These are phyloP conservation scores for Nannochloropsis gaditana DNA, from an alignment of 108 stramenopile species.

Conservation along the genomic window DNA sequence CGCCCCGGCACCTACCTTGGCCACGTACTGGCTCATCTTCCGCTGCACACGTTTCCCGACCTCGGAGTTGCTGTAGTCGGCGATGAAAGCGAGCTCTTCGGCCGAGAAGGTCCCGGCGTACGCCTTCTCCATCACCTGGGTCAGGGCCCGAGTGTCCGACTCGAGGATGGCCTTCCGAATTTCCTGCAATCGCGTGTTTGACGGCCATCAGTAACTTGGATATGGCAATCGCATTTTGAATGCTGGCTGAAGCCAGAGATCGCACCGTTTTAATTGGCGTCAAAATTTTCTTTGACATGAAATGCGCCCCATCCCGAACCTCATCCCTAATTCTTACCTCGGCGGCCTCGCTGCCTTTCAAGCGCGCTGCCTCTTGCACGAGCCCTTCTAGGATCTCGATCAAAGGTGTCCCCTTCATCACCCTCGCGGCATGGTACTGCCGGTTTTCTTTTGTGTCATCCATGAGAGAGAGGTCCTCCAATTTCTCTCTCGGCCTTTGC, in stretches of 20 bases:
- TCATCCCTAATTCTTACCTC: not conserved
- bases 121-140: not conserved
- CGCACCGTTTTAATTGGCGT: no score
- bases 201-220: not conserved
- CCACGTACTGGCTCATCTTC: constrained; percentile 3
- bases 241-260: no score
- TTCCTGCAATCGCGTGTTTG: not conserved
- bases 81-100: constrained; percentile 1
- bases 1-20: not conserved
- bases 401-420: not conserved
- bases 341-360: not conserved
- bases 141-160: not conserved
- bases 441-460: not conserved
- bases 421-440: constrained; percentile 3
- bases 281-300: no score
- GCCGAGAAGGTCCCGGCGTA: constrained; percentile 7
- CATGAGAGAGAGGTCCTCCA: not conserved
- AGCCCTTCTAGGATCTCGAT: not conserved
- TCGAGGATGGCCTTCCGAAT: not conserved
- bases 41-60: constrained; percentile 14
- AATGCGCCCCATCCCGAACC: no score
- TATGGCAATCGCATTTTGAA: no score
- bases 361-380: constrained; percentile 1
- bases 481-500: not conserved
- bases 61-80: constrained; percentile 8